Base-by-base conservation (phyloP, 1,139 yeast genomes). In the Zhuliangozyma parablackwelliae region DNA sequence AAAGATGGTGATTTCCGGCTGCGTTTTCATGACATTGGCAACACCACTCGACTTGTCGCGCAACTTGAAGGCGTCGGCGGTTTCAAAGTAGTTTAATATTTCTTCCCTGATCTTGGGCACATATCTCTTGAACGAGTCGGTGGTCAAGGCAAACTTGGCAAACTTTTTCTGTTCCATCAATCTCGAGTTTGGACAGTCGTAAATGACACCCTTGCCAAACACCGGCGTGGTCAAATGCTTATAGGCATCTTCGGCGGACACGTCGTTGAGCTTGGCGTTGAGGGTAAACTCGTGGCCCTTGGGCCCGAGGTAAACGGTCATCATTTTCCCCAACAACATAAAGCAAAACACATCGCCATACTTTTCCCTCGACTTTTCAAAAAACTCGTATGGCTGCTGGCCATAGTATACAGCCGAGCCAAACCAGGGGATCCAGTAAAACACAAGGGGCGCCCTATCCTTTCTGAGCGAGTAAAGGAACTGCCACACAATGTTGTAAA, bases 81-180 rank as follows among this genome's bases (percentile, higher is more conserved):
- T 59, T 34, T 61, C 55, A 60, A 92, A 78, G 61, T 86, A 92
- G 46, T 73, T 69, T 43, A 72, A 56, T 31, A 86, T 74, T 62
- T 92, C 98, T 46, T 82, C 83, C 54, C 78, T 78, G 52, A 92
- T 88, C 61, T 82, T 71, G 37, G 98, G 98, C 35, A 94, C 97
- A 56, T 92, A 90, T 24, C 70, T 63, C 51, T 78, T 76, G 69
- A 92, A 94, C 2, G 95, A 80, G 34, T 88, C 97, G 46, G 78
- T 77, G 30, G 96, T 84, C 50, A 92, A 75, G 13, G 97, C 95
- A 42, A 78, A 75, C 66, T 92, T 92, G 47, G 94, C 95, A 56
- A 92, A 92, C 70, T 89, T 92, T 79, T 94, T 92, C 64, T 92
- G 98, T 62, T 92, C 98, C 98, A 92, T 94, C 53, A 92, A 76